Evolutionary conservation across 257 asterid genomes (phyloP).

Genomic region (Nicotiana obtusifolia): DNA sequence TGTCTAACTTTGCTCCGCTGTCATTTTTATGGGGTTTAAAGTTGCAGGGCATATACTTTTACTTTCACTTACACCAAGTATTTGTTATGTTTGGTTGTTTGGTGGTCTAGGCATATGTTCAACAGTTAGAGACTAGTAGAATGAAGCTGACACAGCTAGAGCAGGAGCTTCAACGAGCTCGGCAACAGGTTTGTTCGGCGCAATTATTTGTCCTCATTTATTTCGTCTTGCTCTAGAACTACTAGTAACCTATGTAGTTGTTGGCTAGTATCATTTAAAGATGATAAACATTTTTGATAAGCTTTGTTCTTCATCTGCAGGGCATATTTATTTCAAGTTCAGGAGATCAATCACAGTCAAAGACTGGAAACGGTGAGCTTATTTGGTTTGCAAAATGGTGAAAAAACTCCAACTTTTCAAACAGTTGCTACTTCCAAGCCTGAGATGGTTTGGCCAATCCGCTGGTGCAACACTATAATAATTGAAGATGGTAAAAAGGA

Average conservation of each 20-base stretch:
- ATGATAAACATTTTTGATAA: constrained; percentile 10
- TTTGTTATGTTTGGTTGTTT: background rate
- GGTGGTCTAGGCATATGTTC: constrained; percentile 81
- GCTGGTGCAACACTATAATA: too few relatives aligned
- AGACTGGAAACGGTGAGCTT: constrained; percentile 79
- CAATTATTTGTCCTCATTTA: too few relatives aligned
- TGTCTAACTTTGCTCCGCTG: too few relatives aligned
- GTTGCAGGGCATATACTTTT: too few relatives aligned
- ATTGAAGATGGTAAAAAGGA: too few relatives aligned
- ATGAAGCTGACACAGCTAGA: constrained; percentile 98
- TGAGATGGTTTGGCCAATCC: too few relatives aligned
- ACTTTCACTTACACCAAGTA: too few relatives aligned
- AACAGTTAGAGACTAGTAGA: constrained; percentile 96
- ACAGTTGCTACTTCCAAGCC: too few relatives aligned
- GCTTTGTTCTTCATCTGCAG: constrained; percentile 35
- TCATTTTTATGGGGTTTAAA: too few relatives aligned
- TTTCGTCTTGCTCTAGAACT: too few relatives aligned
- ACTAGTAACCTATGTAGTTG: background rate
- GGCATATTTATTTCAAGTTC: constrained; percentile 95
- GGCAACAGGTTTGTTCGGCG: constrained; percentile 70
- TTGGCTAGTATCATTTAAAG: background rate
- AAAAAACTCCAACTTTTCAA: too few relatives aligned
- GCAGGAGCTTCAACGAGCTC: constrained; percentile 98
- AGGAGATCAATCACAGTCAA: constrained; percentile 89
- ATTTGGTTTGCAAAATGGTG: background rate